Evolutionary conservation across 768 basidiomycete genomes (phyloP).

Genomic region (Collybia mongolica): DNA sequence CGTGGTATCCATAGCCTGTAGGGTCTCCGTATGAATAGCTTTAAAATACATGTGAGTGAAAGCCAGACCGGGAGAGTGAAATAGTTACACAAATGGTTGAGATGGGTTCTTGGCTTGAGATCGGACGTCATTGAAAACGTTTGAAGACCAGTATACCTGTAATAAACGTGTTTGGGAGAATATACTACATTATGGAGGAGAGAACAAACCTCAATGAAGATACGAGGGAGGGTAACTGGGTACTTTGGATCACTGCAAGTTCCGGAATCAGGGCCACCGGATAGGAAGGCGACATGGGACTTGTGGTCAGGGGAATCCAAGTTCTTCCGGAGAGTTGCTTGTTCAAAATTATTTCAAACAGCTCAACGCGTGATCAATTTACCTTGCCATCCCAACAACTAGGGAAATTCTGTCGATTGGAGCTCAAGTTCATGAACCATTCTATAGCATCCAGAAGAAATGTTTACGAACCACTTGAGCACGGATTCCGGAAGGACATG

Average conservation of each 20-base stretch:
- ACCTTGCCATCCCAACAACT: conserved; percentile 60
- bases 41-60: neutral
- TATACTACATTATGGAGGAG: neutral
- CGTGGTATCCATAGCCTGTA: conserved; percentile 62
- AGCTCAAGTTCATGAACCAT: neutral
- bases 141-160: conserved; percentile 46
- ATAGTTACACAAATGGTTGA: conserved; percentile 52
- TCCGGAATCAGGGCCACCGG: conserved; percentile 47
- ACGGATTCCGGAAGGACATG: conserved; percentile 47
- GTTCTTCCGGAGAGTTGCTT: conserved; percentile 26
- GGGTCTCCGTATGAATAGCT: conserved; percentile 57
- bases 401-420: conserved; percentile 40
- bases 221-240: conserved; percentile 43
- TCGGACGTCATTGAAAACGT: conserved; percentile 31
- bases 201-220: conserved; percentile 49
- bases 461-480: conserved; percentile 45
- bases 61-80: neutral
- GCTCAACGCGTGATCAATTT: neutral
- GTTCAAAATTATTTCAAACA: neutral
- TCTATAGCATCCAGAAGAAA: neutral
- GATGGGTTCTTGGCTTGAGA: conserved; percentile 42
- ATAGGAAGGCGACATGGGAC: conserved; percentile 48
- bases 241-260: conserved; percentile 45
- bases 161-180: neutral
- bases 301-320: conserved; percentile 50